Base-by-base conservation (phyloP, 192 early-diverging fungal genomes). In the Rhizoclosmatium sp. region DNA sequence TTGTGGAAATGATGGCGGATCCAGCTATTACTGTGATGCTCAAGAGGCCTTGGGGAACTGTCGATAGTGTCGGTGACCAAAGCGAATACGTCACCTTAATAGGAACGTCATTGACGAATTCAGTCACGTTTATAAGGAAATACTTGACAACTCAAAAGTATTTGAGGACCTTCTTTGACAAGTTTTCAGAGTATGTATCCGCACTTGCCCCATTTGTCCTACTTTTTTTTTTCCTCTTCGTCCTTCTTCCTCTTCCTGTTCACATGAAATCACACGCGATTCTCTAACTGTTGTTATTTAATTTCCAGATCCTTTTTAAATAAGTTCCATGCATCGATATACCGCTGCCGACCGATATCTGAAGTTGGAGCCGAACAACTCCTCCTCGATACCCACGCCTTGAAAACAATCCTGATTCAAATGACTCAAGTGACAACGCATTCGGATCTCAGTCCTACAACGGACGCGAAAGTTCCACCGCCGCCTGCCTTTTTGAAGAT, bases 341-440 rank as follows among this genome's bases (percentile, higher is more conserved):
- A 86, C 39, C 83, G 85, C 21, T 97, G 95, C 81, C 89, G 89
- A 65, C 92, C 92, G 2, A 93, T 98, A 4, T 95, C 94, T 1
- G 96, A 97, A 85, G 91, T 96, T 59, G 98, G 97, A 39, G 97
- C 97, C 3, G 98, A 99, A 75, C 98, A 99, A 81, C 87, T 92
- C 78, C 86, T 99, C 1, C 83, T 99, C 12, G 98, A 99, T 84
- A 97, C 93, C 19, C 95, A 98, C 76, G 92, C 96, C 3, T 84
- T 99, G 46, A 98, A 97, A 76, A 94, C 94, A 0, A 85, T 91
- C 12, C 78, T 99, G 48, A 78, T 92, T 47, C 92, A 92, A 44
- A 89, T 97, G 80, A 92, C 93, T 2, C 7, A 51, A 12, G 84
- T 94, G 62, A 91, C 89, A 7, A 91, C 92, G 42, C 39, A 39